Conservation (phyloP, 2,329 filamentous ascomycete genomes). For the Aspergillus terreus region DNA sequence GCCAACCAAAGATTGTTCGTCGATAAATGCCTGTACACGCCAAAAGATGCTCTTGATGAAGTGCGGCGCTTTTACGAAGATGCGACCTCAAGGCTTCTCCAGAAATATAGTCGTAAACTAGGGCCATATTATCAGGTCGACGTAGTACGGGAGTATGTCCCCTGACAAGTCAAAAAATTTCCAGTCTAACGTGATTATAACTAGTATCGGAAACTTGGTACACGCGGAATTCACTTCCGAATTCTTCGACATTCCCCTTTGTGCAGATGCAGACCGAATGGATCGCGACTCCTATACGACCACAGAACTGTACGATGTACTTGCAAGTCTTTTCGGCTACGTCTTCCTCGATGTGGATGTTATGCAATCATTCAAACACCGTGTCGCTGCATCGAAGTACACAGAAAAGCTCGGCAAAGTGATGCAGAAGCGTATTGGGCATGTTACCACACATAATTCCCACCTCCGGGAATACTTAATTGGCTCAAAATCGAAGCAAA, state of each 20-base stretch:
- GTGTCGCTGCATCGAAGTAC: background rate
- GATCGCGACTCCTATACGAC: background rate
- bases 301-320: conserved; percentile 1
- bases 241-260: conserved; percentile 4
- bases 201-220: conserved; percentile 3
- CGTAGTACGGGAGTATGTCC: conserved; percentile 3
- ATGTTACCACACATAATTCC: background rate
- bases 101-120: background rate
- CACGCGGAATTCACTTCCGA: conserved; percentile 3
- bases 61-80: conserved; percentile 2
- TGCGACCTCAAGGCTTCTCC: conserved; percentile 1
- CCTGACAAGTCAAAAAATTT: background rate
- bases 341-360: conserved; percentile 11
- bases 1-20: conserved; percentile 1
- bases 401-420: conserved; percentile 5
- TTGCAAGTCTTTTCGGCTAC: conserved; percentile 6
- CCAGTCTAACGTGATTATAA: too few species aligned
- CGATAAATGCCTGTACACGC: conserved; percentile 1
- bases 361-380: conserved; percentile 2
- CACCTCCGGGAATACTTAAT: background rate
- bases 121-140: conserved; percentile 3
- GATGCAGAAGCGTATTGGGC: conserved; percentile 1
- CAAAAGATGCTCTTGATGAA: conserved; percentile 1
- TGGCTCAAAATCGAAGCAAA: background rate
- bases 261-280: background rate